Conservation (phyloP, 2,329 filamentous ascomycete genomes). For the Colletotrichum lini region DNA sequence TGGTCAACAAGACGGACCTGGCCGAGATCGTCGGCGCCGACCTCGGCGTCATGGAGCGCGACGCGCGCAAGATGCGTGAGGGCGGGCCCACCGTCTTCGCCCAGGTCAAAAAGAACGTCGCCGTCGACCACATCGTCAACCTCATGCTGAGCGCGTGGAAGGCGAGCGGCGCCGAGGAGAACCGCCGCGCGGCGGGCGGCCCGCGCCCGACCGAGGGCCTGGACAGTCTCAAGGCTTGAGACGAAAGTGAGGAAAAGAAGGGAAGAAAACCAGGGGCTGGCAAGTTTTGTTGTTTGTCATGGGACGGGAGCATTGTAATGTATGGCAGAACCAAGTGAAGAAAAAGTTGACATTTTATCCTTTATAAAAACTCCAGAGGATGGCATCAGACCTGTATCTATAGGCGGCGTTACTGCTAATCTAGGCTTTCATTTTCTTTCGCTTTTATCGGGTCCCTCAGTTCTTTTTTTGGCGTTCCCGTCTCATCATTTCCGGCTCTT, state of each 20-base stretch:
- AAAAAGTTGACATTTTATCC: slow-evolving; percentile 10
- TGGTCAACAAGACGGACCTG: slow-evolving; percentile 98
- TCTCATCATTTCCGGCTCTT: slow-evolving; percentile 37
- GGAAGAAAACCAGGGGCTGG: not conserved
- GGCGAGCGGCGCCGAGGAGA: slow-evolving; percentile 83
- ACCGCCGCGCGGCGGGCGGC: slow-evolving; percentile 67
- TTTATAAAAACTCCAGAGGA: slow-evolving; percentile 26
- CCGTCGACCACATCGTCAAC: slow-evolving; percentile 87
- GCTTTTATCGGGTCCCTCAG: slow-evolving; percentile 1
- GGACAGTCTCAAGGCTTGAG: slow-evolving; percentile 56
- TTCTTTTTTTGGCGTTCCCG: slow-evolving; percentile 35
- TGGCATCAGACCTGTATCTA: slow-evolving; percentile 38
- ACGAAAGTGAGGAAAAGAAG: slow-evolving; percentile 26
- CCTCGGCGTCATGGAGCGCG: slow-evolving; percentile 92
- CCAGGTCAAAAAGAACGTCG: slow-evolving; percentile 94
- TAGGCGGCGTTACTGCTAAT: slow-evolving; percentile 37
- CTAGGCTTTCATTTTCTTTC: slow-evolving; percentile 11
- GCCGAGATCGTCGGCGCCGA: slow-evolving; percentile 93
- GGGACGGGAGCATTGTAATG: not conserved
- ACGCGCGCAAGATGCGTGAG: slow-evolving; percentile 94
- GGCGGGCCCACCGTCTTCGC: slow-evolving; percentile 96
- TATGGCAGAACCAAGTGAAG: not conserved
- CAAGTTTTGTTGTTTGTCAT: not conserved
- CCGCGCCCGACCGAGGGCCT: slow-evolving; percentile 71
- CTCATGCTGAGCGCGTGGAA: slow-evolving; percentile 94